These are phyloP conservation scores for Gossypium turneri DNA, from an alignment of 345 rosid genomes.

Conservation along the genomic window DNA sequence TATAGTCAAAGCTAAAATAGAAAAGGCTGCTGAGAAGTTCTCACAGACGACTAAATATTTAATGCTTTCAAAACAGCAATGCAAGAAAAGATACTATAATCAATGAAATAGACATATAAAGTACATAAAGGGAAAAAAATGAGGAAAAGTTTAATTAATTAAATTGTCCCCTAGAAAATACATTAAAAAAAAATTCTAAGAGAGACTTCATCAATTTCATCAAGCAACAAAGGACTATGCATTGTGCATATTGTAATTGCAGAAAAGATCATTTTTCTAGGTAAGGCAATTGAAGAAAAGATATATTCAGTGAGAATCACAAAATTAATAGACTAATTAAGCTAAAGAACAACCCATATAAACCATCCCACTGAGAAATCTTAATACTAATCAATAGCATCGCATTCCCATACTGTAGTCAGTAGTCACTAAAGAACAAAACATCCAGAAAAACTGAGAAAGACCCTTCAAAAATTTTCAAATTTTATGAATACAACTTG, in stretches of 20 bases:
- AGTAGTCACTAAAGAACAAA: not conserved
- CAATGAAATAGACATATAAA: not conserved
- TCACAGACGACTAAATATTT: not conserved
- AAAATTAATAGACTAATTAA: not conserved
- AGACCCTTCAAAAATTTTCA: not conserved
- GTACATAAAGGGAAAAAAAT: not conserved
- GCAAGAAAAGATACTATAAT: not conserved
- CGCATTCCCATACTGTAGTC: not conserved
- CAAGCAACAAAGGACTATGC: not conserved
- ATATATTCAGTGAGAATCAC: not conserved
- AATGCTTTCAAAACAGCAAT: not conserved
- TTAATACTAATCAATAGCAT: not conserved
- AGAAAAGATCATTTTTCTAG: not conserved
- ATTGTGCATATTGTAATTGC: not conserved
- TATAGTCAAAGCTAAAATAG: not conserved
- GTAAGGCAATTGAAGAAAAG: not conserved
- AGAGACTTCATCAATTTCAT: not conserved
- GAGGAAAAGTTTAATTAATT: not conserved
- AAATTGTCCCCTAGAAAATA: not conserved
- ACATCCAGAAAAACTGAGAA: slow-evolving; percentile 9
- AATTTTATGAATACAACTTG: not conserved
- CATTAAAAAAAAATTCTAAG: not conserved
- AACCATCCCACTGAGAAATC: not conserved
- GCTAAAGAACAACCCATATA: not conserved
- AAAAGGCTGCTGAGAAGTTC: not conserved